Evolutionary conservation across 306 rosid genomes (phyloP).

Genomic region (Cucurbita moschata): DNA sequence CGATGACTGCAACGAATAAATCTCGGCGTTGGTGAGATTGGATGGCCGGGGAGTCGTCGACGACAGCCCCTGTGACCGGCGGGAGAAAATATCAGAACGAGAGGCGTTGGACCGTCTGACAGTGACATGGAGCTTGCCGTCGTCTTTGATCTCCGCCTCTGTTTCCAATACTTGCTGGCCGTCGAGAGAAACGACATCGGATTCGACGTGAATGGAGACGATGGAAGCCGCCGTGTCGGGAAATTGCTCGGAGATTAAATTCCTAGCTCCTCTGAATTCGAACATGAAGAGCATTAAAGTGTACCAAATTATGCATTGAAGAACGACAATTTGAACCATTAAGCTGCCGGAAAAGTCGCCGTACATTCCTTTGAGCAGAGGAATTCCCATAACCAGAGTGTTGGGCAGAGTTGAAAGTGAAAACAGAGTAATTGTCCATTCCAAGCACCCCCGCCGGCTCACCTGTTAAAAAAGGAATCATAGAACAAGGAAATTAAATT

Average conservation of each 20-base stretch:
- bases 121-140: slow-evolving; percentile 70
- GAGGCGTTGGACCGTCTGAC: slow-evolving; percentile 73
- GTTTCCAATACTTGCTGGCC: slow-evolving; percentile 62
- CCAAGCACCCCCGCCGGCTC: slow-evolving; percentile 53
- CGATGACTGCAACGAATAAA: slow-evolving; percentile 67
- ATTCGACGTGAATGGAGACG: slow-evolving; percentile 79
- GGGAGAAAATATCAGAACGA: slow-evolving; percentile 53
- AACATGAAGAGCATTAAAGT: slow-evolving; percentile 70
- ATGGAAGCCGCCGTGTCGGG: slow-evolving; percentile 78
- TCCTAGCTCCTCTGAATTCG: slow-evolving; percentile 58
- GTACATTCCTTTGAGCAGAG: slow-evolving; percentile 73
- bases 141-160: slow-evolving; percentile 59
- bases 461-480: not conserved
- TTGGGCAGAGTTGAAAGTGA: slow-evolving; percentile 76
- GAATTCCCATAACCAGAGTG: slow-evolving; percentile 85
- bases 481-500: not conserved
- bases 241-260: slow-evolving; percentile 68
- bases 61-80: slow-evolving; percentile 58
- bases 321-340: slow-evolving; percentile 94
- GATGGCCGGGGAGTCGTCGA: slow-evolving; percentile 67
- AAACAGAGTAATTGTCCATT: slow-evolving; percentile 75
- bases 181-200: slow-evolving; percentile 66
- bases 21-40: slow-evolving; percentile 73
- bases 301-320: slow-evolving; percentile 94
- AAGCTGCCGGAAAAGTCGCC: slow-evolving; percentile 64